Evolutionary conservation across 2,329 filamentous ascomycete species (phyloP).

Genomic region (Trichophyton simii): DNA sequence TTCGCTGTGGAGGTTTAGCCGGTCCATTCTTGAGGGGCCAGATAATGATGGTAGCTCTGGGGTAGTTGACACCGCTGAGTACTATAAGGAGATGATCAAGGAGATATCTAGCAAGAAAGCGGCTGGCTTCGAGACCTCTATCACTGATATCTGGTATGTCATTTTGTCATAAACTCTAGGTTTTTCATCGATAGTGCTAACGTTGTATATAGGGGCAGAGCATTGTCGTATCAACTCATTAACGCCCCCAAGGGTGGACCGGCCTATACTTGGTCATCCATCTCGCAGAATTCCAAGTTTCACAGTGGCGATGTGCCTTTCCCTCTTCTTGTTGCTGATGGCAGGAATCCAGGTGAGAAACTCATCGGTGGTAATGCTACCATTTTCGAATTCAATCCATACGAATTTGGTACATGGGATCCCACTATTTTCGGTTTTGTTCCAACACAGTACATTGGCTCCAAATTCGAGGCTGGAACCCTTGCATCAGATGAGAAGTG

Average conservation of each 20-base stretch:
- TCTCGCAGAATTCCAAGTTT: slow-evolving; percentile 53
- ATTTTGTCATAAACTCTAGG: background rate
- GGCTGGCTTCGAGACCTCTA: slow-evolving; percentile 54
- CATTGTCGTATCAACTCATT: slow-evolving; percentile 74
- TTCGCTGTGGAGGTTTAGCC: slow-evolving; percentile 50
- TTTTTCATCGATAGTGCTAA: background rate
- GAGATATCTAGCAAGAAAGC: slow-evolving; percentile 49
- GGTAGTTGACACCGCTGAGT: slow-evolving; percentile 45
- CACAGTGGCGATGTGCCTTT: slow-evolving; percentile 51
- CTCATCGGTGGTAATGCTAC: slow-evolving; percentile 60
- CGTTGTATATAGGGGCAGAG: slow-evolving; percentile 44
- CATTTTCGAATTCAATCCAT: slow-evolving; percentile 66
- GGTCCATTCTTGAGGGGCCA: slow-evolving; percentile 50
- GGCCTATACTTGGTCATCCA: slow-evolving; percentile 70
- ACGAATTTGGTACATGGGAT: slow-evolving; percentile 66
- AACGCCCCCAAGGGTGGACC: slow-evolving; percentile 63
- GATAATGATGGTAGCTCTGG: slow-evolving; percentile 37
- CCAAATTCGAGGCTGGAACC: slow-evolving; percentile 53
- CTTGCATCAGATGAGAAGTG: slow-evolving; percentile 49
- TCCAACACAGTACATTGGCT: slow-evolving; percentile 58
- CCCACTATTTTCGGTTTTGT: slow-evolving; percentile 59
- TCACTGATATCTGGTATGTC: slow-evolving; percentile 70
- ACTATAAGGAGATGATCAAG: slow-evolving; percentile 49
- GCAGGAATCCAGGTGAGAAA: slow-evolving; percentile 48
- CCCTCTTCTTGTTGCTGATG: slow-evolving; percentile 61